Conservation (phyloP, 345 rosid genomes). For the Citrus cavaleriei region DNA sequence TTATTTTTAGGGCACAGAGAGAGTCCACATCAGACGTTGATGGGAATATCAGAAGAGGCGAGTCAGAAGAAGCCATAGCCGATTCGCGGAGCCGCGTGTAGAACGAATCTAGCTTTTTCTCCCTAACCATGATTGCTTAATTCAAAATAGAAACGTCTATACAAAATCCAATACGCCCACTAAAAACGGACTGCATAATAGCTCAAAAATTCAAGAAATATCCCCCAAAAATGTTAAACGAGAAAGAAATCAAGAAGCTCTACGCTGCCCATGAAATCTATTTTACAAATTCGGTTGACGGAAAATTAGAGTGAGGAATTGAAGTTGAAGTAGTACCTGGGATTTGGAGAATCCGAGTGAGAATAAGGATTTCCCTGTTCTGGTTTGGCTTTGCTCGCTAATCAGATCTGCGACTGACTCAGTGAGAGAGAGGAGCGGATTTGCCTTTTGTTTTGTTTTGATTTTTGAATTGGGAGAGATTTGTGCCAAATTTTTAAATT, state of each 20-base stretch:
- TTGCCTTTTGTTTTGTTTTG: background rate
- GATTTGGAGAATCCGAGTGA: background rate
- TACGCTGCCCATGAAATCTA: background rate
- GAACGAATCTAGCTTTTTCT: conserved; percentile 58
- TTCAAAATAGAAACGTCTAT: background rate
- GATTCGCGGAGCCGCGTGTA: conserved; percentile 75
- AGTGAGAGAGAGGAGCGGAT: background rate
- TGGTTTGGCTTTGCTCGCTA: background rate
- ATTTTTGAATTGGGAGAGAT: conserved; percentile 1
- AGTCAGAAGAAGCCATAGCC: conserved; percentile 42
- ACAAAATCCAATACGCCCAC: background rate
- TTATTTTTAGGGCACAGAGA: conserved; percentile 78
- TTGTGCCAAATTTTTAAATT: conserved; percentile 14
- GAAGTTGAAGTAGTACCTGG: conserved; percentile 19
- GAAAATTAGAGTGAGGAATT: background rate
- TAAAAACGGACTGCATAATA: background rate
- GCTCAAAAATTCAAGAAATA: background rate
- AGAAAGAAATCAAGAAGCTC: background rate
- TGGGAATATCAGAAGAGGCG: conserved; percentile 85
- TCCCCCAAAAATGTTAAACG: background rate
- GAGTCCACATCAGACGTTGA: conserved; percentile 93
- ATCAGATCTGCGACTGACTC: conserved; percentile 5
- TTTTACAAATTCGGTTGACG: background rate
- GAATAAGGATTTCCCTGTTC: background rate
- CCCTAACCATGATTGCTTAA: conserved; percentile 71